A percentile compares a stretch with the other conserved stretches of the same genome.
Conservation (phyloP, 1,284 basidiomycete genomes). For the Xerocomus amazonicus region DNA sequence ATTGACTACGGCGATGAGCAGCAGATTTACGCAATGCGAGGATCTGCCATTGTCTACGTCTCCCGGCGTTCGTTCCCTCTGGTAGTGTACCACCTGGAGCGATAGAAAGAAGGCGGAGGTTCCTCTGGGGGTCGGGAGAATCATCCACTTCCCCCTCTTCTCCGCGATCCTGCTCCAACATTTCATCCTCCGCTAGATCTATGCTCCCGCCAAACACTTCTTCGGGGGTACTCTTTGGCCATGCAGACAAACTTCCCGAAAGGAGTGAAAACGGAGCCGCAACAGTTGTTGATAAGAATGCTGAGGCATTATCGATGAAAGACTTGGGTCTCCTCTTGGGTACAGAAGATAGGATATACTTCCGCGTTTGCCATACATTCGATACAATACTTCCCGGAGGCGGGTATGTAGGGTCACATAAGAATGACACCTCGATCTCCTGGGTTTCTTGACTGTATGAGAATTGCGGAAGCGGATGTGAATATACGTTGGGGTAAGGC, state of each 20-base stretch:
- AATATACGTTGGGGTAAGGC: constrained; percentile 71
- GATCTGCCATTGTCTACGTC: constrained; percentile 32
- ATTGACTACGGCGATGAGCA: constrained; percentile 24
- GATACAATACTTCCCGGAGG: constrained; percentile 32
- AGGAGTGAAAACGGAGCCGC: constrained; percentile 49
- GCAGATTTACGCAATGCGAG: constrained; percentile 23
- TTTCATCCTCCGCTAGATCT: constrained; percentile 70
- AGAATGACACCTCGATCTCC: constrained; percentile 59
- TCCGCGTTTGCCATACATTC: constrained; percentile 53
- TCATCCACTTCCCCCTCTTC: constrained; percentile 77
- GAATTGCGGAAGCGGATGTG: constrained; percentile 73
- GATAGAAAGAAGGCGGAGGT: constrained; percentile 40
- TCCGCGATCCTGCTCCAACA: constrained; percentile 69
- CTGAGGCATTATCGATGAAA: constrained; percentile 65
- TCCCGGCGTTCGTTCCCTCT: constrained; percentile 23
- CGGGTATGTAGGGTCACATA: constrained; percentile 60
- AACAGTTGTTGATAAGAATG: constrained; percentile 56
- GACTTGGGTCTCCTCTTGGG: constrained; percentile 63
- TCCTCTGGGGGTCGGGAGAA: constrained; percentile 48
- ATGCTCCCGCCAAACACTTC: constrained; percentile 63
- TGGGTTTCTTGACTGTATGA: constrained; percentile 50
- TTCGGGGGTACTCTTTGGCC: constrained; percentile 50
- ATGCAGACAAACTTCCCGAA: constrained; percentile 31
- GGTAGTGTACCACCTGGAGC: constrained; percentile 13
- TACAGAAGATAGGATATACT: constrained; percentile 60